Conservation (phyloP, 1,284 basidiomycete genomes). For the Ceratobasidium sp. region DNA sequence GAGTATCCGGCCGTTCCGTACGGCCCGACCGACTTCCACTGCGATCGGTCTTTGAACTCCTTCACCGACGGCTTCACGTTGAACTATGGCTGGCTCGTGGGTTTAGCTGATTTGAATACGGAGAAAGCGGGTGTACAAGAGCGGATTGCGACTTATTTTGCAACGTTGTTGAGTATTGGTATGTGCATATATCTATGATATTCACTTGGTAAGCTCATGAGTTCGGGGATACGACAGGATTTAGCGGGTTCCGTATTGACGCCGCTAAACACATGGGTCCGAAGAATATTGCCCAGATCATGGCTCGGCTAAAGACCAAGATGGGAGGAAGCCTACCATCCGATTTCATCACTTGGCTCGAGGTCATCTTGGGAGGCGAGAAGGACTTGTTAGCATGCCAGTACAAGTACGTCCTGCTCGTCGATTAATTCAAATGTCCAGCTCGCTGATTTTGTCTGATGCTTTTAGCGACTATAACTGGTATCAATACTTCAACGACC, state of each 20-base stretch:
- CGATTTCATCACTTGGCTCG: slow-evolving; percentile 44
- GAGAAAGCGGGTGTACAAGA: slow-evolving; percentile 38
- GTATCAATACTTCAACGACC: slow-evolving; percentile 41
- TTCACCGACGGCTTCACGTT: slow-evolving; percentile 39
- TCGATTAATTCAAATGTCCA: background rate
- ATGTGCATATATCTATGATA: slow-evolving; percentile 5
- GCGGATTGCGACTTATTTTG: slow-evolving; percentile 40
- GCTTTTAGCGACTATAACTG: slow-evolving; percentile 36
- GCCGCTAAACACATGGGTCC: slow-evolving; percentile 43
- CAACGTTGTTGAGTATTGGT: slow-evolving; percentile 39
- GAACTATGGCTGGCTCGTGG: slow-evolving; percentile 42
- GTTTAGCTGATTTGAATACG: slow-evolving; percentile 39
- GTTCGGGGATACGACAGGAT: background rate
- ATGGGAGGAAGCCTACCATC: slow-evolving; percentile 36
- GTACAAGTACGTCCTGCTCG: slow-evolving; percentile 30
- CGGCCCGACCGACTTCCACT: slow-evolving; percentile 41
- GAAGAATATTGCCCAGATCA: slow-evolving; percentile 36
- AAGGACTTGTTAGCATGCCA: slow-evolving; percentile 39
- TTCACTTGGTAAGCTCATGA: background rate
- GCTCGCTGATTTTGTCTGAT: background rate
- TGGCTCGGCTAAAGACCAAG: slow-evolving; percentile 39
- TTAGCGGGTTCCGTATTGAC: slow-evolving; percentile 44
- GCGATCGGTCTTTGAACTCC: slow-evolving; percentile 37
- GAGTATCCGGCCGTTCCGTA: slow-evolving; percentile 43
- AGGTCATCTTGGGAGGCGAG: slow-evolving; percentile 39